Evolutionary conservation across 306 rosid genomes (phyloP), one percentile per base, ranked within the genome.

Genomic region (Ormosia semicastrata): DNA sequence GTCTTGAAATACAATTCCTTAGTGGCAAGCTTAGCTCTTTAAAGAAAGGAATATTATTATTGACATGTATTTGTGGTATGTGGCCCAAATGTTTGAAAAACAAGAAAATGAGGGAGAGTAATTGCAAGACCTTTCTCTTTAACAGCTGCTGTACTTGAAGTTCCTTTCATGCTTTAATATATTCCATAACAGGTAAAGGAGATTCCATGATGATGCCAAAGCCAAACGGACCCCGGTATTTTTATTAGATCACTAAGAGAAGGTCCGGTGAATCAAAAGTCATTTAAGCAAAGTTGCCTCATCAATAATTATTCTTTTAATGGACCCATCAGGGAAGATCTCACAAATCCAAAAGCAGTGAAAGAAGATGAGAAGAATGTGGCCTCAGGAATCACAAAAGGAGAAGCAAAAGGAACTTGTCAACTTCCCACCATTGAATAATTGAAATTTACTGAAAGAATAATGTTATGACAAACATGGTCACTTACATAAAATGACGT

Each of bases 191-290:
- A 82, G 80, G 79, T 86, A 89, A 93, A 92, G 95, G 89, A 90
- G 98, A 93, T 90, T 93, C 97, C 87, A 66, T 87, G 88, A 88
- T 85, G 92, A 94, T 89, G 97, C 91, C 90, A 85, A 89, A 86
- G 76, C 91, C 93, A 85, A 89, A 85, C 66, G 90, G 87, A 86
- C 90, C 87, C 87, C 39, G 18, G 83, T 68, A 86, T 86, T 80
- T 67, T 85, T 84, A 66, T 75, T 68, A 79, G 86, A 85, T 88
- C 83, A 67, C 83, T 81, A 69, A 87, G 73, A 83, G 89, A 90
- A 90, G 91, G 87, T 90, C 89, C 79, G 80, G 90, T 86, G 92
- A 89, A 88, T 87, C 89, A 89, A 86, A 94, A 89, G 93, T 85
- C 91, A 89, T 80, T 70, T 84, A 84, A 88, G 80, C 88, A 86